A percentile compares a stretch with the other conserved stretches of the same genome.
These are phyloP conservation scores for Coemansia erecta DNA, from an alignment of 192 early-diverging fungal species.

Conservation along the genomic window DNA sequence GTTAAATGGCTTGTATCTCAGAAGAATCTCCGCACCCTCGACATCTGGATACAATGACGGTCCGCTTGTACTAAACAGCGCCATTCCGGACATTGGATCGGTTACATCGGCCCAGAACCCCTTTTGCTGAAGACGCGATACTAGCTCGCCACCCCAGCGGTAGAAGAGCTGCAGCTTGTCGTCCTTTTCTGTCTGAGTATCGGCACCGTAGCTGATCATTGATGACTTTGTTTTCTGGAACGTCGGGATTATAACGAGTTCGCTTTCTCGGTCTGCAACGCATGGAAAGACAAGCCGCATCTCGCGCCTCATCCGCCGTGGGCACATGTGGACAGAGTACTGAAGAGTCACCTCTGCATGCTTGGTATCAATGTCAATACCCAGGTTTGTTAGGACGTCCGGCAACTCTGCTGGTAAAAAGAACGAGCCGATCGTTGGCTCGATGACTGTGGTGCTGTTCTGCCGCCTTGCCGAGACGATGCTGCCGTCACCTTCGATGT, in stretches of 20 bases:
- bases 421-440: conserved; percentile 27
- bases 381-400: conserved; percentile 14
- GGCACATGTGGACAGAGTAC: conserved; percentile 48
- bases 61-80: conserved; percentile 67
- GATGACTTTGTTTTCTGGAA: conserved; percentile 76
- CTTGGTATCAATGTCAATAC: conserved; percentile 17
- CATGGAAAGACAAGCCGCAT: conserved; percentile 71
- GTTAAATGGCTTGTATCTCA: conserved; percentile 75
- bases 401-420: conserved; percentile 21
- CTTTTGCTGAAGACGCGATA: conserved; percentile 51
- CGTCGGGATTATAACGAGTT: conserved; percentile 73
- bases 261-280: conserved; percentile 38
- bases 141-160: conserved; percentile 63
- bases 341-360: conserved; percentile 16
- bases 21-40: conserved; percentile 68
- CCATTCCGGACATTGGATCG: conserved; percentile 82
- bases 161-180: conserved; percentile 80
- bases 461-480: not conserved
- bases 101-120: conserved; percentile 89
- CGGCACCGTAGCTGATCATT: conserved; percentile 69
- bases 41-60: conserved; percentile 87
- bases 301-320: conserved; percentile 62
- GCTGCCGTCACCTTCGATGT: not conserved
- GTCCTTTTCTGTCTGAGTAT: conserved; percentile 78
- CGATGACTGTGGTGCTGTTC: conserved; percentile 9